These are phyloP conservation scores for Melampsora americana DNA, from an alignment of 1,284 basidiomycete genomes.

Conservation along the genomic window DNA sequence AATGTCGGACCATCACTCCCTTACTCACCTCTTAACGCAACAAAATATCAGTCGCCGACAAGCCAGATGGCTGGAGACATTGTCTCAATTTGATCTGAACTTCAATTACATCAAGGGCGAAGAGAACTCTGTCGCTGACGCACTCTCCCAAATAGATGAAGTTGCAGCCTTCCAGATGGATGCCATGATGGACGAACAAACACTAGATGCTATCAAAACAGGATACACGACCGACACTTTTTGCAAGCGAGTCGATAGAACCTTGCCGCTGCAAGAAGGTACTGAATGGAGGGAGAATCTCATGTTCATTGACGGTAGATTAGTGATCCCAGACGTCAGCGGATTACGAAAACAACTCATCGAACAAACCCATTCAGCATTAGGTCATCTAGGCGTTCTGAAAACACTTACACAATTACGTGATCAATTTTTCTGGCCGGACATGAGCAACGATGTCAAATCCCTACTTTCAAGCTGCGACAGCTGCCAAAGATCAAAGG, in stretches of 20 bases:
- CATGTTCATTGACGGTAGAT: background rate
- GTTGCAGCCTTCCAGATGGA: background rate
- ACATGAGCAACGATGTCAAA: background rate
- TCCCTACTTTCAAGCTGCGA: background rate
- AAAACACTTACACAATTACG: background rate
- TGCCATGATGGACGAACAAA: background rate
- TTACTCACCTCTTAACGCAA: background rate
- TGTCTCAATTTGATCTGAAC: too few relatives aligned
- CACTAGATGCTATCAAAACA: background rate
- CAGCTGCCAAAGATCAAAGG: slow-evolving; percentile 5
- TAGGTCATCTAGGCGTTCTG: slow-evolving; percentile 5
- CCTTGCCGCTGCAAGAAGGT: background rate
- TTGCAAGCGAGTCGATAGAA: background rate
- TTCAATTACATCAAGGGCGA: too few relatives aligned
- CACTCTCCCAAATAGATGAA: too few relatives aligned
- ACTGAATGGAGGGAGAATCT: background rate
- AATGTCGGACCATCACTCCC: too few relatives aligned
- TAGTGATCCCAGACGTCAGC: background rate
- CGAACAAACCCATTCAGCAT: background rate
- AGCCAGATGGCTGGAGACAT: background rate
- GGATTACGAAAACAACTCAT: background rate
- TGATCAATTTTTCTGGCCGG: slow-evolving; percentile 10
- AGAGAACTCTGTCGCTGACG: too few relatives aligned
- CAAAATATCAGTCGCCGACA: background rate
- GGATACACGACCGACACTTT: background rate